Percentiles rank a stretch among this genome's conserved stretches.
phyloP scores from a whole-genome alignment of 495 filamentous ascomycete genomes.

The Aspergillus sclerotiicarbonarius region DNA sequence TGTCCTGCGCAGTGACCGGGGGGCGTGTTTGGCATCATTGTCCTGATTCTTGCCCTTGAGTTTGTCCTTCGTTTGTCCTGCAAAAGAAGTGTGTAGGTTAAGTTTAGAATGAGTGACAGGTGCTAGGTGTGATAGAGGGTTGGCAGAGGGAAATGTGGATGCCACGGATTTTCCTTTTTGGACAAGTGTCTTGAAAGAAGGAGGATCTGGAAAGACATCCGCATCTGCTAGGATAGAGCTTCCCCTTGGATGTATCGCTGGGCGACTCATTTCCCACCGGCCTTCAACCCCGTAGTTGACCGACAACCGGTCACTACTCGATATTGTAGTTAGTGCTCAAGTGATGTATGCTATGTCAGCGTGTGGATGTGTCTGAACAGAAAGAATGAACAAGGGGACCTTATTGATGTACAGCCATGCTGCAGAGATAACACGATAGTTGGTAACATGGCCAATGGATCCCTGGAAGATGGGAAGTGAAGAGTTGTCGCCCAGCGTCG shows the following conservation, averaged over 20 bases:
- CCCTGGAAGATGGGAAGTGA: not conserved
- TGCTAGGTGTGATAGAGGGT: not conserved
- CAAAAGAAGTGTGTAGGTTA: constrained; percentile 2
- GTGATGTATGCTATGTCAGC: not conserved
- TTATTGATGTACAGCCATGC: constrained; percentile 4
- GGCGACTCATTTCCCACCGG: not conserved
- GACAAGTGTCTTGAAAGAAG: not conserved
- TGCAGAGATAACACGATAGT: not conserved
- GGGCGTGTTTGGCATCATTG: not conserved
- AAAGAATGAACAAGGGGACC: not conserved
- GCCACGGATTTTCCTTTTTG: not conserved
- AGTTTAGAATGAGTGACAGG: constrained; percentile 3
- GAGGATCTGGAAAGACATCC: not conserved
- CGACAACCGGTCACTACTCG: not conserved
- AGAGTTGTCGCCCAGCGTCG: not conserved
- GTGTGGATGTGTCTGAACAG: not conserved
- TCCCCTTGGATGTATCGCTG: not conserved
- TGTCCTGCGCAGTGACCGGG: not conserved
- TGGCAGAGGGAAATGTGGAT: not conserved
- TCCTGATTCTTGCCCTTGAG: too few relatives aligned
- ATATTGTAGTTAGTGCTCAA: not conserved
- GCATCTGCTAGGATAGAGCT: not conserved
- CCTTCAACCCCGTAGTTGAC: not conserved
- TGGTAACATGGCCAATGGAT: not conserved
- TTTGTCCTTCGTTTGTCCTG: not conserved